phyloP scores from a whole-genome alignment of 768 basidiomycete genomes.

The Dioszegia crocea region DNA sequence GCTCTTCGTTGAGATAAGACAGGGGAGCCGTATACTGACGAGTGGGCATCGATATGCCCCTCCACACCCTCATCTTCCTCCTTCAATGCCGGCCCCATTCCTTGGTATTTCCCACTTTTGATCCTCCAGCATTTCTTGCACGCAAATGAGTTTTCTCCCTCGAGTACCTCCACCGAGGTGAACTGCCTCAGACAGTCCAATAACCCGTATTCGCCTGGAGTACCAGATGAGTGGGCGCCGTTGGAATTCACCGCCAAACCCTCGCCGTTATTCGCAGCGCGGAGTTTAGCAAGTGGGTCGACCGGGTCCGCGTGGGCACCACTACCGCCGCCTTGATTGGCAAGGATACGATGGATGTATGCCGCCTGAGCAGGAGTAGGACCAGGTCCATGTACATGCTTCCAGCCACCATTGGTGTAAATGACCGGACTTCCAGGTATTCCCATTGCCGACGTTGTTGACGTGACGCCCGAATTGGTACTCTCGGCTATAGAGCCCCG shows the following conservation, averaged over 20 bases:
- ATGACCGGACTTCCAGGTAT: background rate
- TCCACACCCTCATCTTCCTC: constrained; percentile 43
- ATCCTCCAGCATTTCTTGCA: constrained; percentile 94
- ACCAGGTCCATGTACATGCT: constrained; percentile 21
- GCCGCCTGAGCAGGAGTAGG: constrained; percentile 49
- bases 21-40: constrained; percentile 29
- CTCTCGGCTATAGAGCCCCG: background rate
- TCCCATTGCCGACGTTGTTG: background rate
- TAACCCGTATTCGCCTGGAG: constrained; percentile 42
- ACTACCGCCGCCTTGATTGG: constrained; percentile 22
- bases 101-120: constrained; percentile 55
- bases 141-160: constrained; percentile 91
- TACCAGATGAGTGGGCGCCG: background rate
- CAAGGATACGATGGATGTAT: constrained; percentile 48
- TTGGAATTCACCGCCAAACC: background rate
- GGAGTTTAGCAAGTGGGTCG: constrained; percentile 42
- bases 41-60: background rate
- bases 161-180: constrained; percentile 85
- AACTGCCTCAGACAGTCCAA: constrained; percentile 76
- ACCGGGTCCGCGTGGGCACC: constrained; percentile 3
- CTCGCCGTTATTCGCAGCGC: constrained; percentile 30
- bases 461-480: background rate
- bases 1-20: background rate
- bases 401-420: constrained; percentile 1
- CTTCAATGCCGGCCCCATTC: constrained; percentile 14